Percentiles rank a stretch among this genome's conserved stretches.
Evolutionary conservation across 805 yeast species (phyloP).

Genomic region (Jamesozyma gamospora): DNA sequence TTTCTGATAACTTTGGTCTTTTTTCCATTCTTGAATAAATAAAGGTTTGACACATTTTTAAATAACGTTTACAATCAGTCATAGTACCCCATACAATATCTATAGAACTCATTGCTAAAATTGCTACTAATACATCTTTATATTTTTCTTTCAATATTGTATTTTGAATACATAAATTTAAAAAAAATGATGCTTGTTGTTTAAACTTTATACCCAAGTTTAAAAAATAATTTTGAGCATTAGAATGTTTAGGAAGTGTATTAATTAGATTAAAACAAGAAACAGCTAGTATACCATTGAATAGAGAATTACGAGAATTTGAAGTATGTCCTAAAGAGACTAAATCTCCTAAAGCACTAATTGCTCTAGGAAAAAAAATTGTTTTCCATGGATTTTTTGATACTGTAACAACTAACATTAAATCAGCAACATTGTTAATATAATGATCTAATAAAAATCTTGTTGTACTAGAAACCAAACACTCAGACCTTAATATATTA

Average conservation of each 20-base stretch:
- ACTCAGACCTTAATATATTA: conserved; percentile 42
- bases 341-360: conserved; percentile 73
- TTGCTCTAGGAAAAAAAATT: conserved; percentile 75
- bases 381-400: conserved; percentile 83
- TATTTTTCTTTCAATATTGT: conserved; percentile 54
- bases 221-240: conserved; percentile 57
- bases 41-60: conserved; percentile 66
- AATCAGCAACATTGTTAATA: conserved; percentile 67
- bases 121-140: conserved; percentile 75
- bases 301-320: conserved; percentile 62
- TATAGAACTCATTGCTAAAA: conserved; percentile 76
- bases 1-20: conserved; percentile 58
- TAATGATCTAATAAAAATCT: conserved; percentile 65
- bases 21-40: conserved; percentile 57
- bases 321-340: conserved; percentile 65
- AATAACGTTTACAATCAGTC: conserved; percentile 71
- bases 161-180: conserved; percentile 46
- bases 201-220: conserved; percentile 66
- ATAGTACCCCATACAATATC: conserved; percentile 88
- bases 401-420: conserved; percentile 61
- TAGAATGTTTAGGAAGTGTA: conserved; percentile 56
- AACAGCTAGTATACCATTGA: conserved; percentile 73
- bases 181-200: conserved; percentile 61
- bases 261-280: conserved; percentile 73
- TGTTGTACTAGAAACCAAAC: conserved; percentile 57